These are phyloP conservation scores for Aphanomyces euteiches DNA, from an alignment of 352 stramenopile genomes.

Conservation along the genomic window DNA sequence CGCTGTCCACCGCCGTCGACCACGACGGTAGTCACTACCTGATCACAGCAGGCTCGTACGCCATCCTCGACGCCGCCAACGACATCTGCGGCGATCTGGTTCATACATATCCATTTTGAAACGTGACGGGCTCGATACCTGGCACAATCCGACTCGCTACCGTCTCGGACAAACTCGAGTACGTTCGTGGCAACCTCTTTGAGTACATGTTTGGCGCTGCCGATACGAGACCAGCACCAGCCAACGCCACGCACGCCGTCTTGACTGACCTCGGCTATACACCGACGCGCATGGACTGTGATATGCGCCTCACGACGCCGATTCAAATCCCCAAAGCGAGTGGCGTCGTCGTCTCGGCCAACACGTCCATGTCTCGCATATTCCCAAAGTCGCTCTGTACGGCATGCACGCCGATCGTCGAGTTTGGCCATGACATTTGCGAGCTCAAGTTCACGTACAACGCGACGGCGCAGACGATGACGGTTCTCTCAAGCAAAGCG, in stretches of 20 bases:
- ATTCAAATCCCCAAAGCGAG: not conserved
- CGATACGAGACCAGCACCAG: not conserved
- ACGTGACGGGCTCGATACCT: not conserved
- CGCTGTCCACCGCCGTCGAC: not conserved
- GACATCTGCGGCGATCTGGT: not conserved
- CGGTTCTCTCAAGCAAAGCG: slow-evolving; percentile 1
- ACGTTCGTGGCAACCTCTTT: slow-evolving; percentile 5
- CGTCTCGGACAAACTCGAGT: not conserved
- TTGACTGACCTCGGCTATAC: slow-evolving; percentile 9
- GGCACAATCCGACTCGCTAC: not conserved
- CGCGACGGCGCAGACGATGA: not conserved
- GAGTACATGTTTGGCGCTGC: not conserved
- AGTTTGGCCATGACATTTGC: slow-evolving; percentile 4
- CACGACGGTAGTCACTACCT: not conserved
- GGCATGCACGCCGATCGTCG: slow-evolving; percentile 6
- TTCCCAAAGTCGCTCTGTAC: slow-evolving; percentile 1
- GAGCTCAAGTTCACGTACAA: slow-evolving; percentile 3
- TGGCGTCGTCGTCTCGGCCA: not conserved
- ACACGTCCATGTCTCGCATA: slow-evolving; percentile 15
- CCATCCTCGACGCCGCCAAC: not conserved
- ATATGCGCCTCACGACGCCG: slow-evolving; percentile 21
- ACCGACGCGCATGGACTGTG: slow-evolving; percentile 9
- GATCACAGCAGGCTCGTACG: not conserved
- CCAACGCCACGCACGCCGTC: not conserved
- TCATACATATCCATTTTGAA: not conserved